phyloP scores from a whole-genome alignment of 2,329 filamentous ascomycete species.

The Cladosporium sp. region DNA sequence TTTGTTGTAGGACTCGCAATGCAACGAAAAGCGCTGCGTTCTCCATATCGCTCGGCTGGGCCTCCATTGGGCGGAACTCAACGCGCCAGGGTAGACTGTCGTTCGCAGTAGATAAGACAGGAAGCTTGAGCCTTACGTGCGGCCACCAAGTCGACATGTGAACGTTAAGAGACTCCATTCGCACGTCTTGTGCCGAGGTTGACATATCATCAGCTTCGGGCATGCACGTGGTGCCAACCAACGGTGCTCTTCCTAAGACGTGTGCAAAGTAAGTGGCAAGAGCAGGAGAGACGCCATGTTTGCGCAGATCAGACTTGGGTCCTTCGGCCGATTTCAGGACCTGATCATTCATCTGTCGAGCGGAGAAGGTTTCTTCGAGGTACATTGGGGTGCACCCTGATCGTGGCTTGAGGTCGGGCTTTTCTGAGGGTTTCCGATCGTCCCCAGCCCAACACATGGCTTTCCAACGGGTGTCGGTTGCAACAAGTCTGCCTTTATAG shows the following conservation, averaged over 20 bases:
- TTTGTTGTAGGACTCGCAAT: background rate
- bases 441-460: background rate
- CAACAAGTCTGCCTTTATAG: background rate
- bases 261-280: background rate
- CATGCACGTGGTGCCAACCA: background rate
- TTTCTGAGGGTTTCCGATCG: background rate
- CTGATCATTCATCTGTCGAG: background rate
- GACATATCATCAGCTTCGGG: background rate
- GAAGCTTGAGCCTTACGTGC: background rate
- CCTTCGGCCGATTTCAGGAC: background rate
- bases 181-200: background rate
- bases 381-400: background rate
- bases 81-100: background rate
- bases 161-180: background rate
- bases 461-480: background rate
- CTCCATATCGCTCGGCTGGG: background rate
- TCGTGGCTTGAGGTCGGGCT: background rate
- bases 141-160: constrained; percentile 1
- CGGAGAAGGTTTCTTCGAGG: background rate
- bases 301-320: background rate
- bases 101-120: background rate
- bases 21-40: background rate
- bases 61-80: background rate
- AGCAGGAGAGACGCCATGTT: background rate
- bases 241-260: background rate